Evolutionary conservation across 345 rosid species (phyloP), one percentile per base, ranked within the genome.

Genomic region (Jatropha curcas): DNA sequence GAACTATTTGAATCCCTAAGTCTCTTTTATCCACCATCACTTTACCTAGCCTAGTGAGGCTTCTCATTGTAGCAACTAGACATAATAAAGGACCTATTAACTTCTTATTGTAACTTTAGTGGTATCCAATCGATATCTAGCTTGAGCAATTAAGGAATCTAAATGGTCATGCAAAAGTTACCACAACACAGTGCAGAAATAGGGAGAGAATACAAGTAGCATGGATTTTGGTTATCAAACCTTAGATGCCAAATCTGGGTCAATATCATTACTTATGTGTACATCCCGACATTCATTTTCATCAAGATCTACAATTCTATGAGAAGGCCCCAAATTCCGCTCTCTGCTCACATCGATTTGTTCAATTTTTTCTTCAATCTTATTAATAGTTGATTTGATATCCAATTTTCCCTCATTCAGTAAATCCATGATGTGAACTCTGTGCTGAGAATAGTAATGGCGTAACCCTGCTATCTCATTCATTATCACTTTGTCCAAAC

Each of bases 221-320:
- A 39, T 41, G 59, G 25, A 25, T 20, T 57, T 24, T 68, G 71
- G 55, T 56, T 37, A 37, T 59, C 82, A 60, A 31, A 89, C 94
- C 94, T 86, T 71, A 43, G 72, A 71, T 60, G 71, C 79, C 53
- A 73, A 79, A 62, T 60, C 60, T 39, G 83, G 69, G 58, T 76
- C 77, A 65, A 79, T 80, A 81, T 81, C 83, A 67, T 78, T 76
- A 16, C 77, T 85, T 22, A 75, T 74, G 79, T 85, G 88, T 33
- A 87, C 88, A 82, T 86, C 96, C 73, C 80, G 79, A 73, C 85
- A 82, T 72, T 86, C 87, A 81, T 80, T 71, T 76, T 83, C 93
- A 61, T 84, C 90, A 33, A 83, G 80, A 46, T 76, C 84, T 64
- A 73, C 68, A 69, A 77, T 76, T 77, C 73, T 75, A 22, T 60